A percentile compares a stretch with the other conserved stretches of the same genome.
phyloP scores from a whole-genome alignment of 768 basidiomycete genomes.

The Erythrobasidium yunnanense region DNA sequence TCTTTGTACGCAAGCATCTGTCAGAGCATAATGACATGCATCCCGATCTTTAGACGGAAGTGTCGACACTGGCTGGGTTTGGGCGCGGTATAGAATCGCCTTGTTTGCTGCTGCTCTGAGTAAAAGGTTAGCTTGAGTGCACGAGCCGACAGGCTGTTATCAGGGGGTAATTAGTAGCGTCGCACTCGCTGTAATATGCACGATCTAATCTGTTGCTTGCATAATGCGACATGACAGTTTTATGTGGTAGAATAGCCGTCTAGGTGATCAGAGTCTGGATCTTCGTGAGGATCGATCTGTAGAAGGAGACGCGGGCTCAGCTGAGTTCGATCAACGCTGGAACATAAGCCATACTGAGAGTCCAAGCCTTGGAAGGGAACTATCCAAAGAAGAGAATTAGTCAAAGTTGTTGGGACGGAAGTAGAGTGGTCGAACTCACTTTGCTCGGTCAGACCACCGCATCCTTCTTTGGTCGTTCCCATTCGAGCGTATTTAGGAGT shows the following conservation, averaged over 20 bases:
- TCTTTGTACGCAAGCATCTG: too few relatives aligned
- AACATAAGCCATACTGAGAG: conserved; percentile 48
- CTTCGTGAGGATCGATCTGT: neutral
- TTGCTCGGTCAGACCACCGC: conserved; percentile 64
- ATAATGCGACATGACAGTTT: too few relatives aligned
- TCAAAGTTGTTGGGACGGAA: neutral
- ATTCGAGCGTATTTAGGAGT: conserved; percentile 73
- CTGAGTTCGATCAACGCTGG: neutral
- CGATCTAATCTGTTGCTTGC: too few relatives aligned
- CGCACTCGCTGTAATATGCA: too few relatives aligned
- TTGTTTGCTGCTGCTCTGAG: too few relatives aligned
- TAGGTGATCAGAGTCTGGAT: neutral
- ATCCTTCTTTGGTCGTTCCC: conserved; percentile 44
- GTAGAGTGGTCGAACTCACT: neutral
- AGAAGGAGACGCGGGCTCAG: neutral
- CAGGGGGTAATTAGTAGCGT: too few relatives aligned
- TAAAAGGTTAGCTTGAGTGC: too few relatives aligned
- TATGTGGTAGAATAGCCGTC: neutral
- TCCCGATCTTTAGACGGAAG: too few relatives aligned
- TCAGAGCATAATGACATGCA: too few relatives aligned
- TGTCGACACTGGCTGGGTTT: too few relatives aligned
- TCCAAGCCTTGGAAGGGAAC: conserved; percentile 73
- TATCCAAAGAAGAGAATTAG: conserved; percentile 42
- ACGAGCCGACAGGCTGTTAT: too few relatives aligned
- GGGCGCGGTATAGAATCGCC: too few relatives aligned